Evolutionary conservation across 176 grass and related monocot species (phyloP).

Genomic region (Poa pratensis): DNA sequence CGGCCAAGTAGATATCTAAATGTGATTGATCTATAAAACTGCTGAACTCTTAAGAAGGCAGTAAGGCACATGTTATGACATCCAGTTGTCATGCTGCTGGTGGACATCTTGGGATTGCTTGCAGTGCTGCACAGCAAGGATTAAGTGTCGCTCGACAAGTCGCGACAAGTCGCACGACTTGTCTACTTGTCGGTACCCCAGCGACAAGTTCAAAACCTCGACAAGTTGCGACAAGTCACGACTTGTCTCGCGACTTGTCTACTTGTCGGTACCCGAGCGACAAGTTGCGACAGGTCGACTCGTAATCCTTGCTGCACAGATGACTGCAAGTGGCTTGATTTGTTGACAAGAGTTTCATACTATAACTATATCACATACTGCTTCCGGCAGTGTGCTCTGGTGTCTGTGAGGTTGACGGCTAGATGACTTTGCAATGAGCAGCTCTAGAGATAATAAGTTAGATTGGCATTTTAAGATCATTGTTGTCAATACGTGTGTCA

Average conservation of each 20-base stretch:
- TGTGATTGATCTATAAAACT: background rate
- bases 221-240: too few relatives aligned
- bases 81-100: background rate
- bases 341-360: background rate
- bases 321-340: background rate
- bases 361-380: background rate
- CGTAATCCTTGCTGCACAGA: background rate
- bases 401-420: background rate
- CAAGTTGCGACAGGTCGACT: too few relatives aligned
- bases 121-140: background rate
- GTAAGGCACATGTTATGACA: background rate
- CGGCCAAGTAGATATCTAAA: background rate
- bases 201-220: too few relatives aligned
- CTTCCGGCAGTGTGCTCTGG: background rate
- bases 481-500: background rate
- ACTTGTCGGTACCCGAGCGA: too few relatives aligned
- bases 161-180: too few relatives aligned
- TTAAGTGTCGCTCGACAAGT: too few relatives aligned
- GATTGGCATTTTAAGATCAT: background rate
- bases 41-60: background rate
- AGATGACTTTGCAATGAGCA: background rate
- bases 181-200: too few relatives aligned
- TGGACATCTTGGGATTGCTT: background rate
- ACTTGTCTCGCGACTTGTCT: too few relatives aligned
- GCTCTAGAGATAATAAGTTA: background rate